Conservation (phyloP, 202 grass and related monocot genomes). For the Zizania palustris region DNA sequence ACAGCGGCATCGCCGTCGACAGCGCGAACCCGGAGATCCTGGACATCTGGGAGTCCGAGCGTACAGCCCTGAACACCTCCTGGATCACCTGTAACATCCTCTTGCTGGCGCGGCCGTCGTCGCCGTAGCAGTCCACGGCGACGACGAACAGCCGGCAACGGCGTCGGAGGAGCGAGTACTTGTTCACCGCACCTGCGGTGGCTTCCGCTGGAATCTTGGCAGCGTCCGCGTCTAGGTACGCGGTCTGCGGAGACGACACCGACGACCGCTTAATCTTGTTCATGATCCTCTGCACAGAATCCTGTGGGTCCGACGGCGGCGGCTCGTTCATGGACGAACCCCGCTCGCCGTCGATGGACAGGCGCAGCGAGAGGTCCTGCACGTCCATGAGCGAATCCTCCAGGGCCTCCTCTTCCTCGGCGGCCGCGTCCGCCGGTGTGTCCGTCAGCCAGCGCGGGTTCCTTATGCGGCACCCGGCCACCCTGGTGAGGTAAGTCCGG, state of each 20-base stretch:
- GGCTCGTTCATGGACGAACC: slow-evolving; percentile 42
- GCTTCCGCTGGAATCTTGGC: slow-evolving; percentile 23
- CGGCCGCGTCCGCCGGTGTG: slow-evolving; percentile 58
- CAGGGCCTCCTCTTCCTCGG: slow-evolving; percentile 64
- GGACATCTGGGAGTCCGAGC: slow-evolving; percentile 85
- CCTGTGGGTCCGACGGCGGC: slow-evolving; percentile 50
- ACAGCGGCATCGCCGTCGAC: slow-evolving; percentile 87
- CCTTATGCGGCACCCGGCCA: slow-evolving; percentile 83
- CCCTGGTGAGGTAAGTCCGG: slow-evolving; percentile 78
- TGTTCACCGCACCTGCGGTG: slow-evolving; percentile 49
- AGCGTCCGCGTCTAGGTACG: slow-evolving; percentile 24
- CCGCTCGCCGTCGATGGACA: slow-evolving; percentile 81
- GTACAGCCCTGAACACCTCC: slow-evolving; percentile 73
- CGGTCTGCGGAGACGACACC: neutral
- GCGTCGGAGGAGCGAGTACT: slow-evolving; percentile 73
- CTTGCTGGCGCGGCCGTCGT: slow-evolving; percentile 63
- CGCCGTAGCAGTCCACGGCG: slow-evolving; percentile 78
- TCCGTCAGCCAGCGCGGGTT: slow-evolving; percentile 85
- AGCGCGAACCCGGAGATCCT: slow-evolving; percentile 87
- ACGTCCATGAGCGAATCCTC: slow-evolving; percentile 83
- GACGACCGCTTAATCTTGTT: slow-evolving; percentile 72
- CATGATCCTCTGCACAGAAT: slow-evolving; percentile 68
- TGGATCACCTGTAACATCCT: slow-evolving; percentile 83
- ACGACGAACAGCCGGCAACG: slow-evolving; percentile 78
- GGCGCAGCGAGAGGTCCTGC: slow-evolving; percentile 77